Conservation (phyloP, 768 basidiomycete species). For the Termitomyces sp. region DNA sequence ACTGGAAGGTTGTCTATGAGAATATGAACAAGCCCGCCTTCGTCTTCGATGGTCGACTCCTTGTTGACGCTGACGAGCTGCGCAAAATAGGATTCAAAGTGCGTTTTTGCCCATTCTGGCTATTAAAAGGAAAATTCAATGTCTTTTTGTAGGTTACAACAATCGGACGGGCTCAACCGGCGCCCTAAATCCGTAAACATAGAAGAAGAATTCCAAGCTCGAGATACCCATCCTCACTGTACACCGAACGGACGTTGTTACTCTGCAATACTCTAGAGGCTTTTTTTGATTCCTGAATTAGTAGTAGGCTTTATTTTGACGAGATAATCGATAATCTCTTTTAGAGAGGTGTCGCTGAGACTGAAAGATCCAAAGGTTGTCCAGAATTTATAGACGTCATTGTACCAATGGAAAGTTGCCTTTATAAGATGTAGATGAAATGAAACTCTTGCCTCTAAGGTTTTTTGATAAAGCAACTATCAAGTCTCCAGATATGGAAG, state of each 20-base stretch:
- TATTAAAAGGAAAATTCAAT: background rate
- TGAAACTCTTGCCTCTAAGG: background rate
- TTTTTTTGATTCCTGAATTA: background rate
- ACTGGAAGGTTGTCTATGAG: conserved; percentile 83
- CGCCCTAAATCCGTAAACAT: background rate
- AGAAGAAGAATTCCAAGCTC: background rate
- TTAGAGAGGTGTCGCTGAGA: background rate
- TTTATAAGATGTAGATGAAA: no score
- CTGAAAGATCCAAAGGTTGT: background rate
- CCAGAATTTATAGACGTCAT: background rate
- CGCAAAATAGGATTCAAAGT: conserved; percentile 89
- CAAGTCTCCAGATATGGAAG: background rate
- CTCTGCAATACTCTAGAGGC: conserved; percentile 6
- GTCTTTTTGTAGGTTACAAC: conserved; percentile 40
- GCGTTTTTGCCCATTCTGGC: conserved; percentile 12
- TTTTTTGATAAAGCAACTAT: background rate
- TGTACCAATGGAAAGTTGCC: background rate
- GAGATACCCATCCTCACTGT: conserved; percentile 6
- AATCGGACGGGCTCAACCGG: conserved; percentile 40
- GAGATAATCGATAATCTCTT: background rate
- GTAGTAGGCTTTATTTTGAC: background rate
- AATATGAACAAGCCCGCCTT: conserved; percentile 98
- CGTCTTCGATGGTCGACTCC: conserved; percentile 88
- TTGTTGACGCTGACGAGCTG: conserved; percentile 78
- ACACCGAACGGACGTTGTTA: conserved; percentile 5